Percentiles rank a stretch among this genome's conserved stretches.
Conservation (phyloP, 192 early-diverging fungal species). For the Chytriomyces sp. region DNA sequence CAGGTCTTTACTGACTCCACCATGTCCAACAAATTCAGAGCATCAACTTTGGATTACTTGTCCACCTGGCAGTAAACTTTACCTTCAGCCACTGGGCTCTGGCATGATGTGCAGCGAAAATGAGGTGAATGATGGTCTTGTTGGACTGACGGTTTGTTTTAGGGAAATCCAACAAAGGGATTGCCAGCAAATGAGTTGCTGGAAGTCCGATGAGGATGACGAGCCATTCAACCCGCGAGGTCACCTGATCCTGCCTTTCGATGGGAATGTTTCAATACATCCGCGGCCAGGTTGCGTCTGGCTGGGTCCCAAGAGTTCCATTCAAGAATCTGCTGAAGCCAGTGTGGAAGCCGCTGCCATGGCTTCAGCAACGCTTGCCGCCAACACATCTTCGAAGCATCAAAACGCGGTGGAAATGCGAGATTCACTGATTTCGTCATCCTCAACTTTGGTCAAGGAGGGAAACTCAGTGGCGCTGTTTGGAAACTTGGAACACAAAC, state of each 20-base stretch:
- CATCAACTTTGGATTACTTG: too few relatives aligned
- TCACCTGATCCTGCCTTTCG: background rate
- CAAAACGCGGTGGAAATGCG: background rate
- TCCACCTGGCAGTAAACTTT: too few relatives aligned
- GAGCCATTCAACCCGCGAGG: background rate
- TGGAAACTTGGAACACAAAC: background rate
- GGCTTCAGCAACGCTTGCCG: constrained; percentile 10
- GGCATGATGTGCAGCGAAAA: too few relatives aligned
- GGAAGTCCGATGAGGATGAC: background rate
- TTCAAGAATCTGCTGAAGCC: constrained; percentile 1
- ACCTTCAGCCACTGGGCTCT: too few relatives aligned
- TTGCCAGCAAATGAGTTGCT: background rate
- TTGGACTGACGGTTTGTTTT: too few relatives aligned
- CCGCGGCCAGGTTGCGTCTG: constrained; percentile 2
- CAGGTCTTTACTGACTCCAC: too few relatives aligned
- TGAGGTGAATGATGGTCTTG: too few relatives aligned
- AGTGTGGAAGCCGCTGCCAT: constrained; percentile 13
- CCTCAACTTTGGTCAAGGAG: background rate
- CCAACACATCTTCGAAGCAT: constrained; percentile 7
- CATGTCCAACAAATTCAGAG: too few relatives aligned
- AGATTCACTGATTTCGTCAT: background rate
- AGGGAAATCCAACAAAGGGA: too few relatives aligned
- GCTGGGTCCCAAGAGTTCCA: constrained; percentile 10
- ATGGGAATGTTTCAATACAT: background rate
- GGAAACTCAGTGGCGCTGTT: background rate